Base-by-base conservation (phyloP, 2,329 filamentous ascomycete species). In the Penicillium capsulatum region DNA sequence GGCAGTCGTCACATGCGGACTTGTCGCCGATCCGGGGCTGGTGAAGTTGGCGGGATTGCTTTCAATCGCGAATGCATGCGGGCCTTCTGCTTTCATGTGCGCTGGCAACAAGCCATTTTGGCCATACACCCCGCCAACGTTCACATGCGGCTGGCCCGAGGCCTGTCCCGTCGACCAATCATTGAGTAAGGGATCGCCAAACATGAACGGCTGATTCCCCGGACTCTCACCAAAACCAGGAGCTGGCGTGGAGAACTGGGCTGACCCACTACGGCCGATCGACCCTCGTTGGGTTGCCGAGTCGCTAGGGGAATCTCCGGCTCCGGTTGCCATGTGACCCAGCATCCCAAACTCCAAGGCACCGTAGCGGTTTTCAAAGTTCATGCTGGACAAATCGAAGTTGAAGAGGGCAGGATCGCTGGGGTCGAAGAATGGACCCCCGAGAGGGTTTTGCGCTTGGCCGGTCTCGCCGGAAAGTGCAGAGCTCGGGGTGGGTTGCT, bases 301-400 rank as follows among this genome's bases (percentile, higher is more conserved):
- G 39, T 92, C 86, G 38, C 80, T 80, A 4, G 84, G 79, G 5
- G 84, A 86, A 53, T 92, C 86, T n/a, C 81, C 84, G 10, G 86
- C 84, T 10, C 86, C 86, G n/a, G 86, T 88, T 44, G 87, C 88
- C 86, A 98, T 94, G 63, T 97, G 91, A 17, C 88, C 89, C 0
- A 98, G 78, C 79, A 97, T 96, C 38, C 89, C 86, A 63, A 97
- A 96, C 64, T 97, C 92, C 64, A 95, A 76, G 13, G 90, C 91
- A 44, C 90, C 91, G 60, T 97, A 98, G 50, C 94, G 88, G 60
- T 92, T 97, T 40, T 89, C 90, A 64, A 97, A 98, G 62, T 92
- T 92, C 61, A 96, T 77, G 43, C 88, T 89, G 39, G 94, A 89
- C 8, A 96, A 79, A 62, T 97, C 90, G 64, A 97, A 95, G 62